Conservation (phyloP, 2,329 filamentous ascomycete species). For the Simplicillium sp. region DNA sequence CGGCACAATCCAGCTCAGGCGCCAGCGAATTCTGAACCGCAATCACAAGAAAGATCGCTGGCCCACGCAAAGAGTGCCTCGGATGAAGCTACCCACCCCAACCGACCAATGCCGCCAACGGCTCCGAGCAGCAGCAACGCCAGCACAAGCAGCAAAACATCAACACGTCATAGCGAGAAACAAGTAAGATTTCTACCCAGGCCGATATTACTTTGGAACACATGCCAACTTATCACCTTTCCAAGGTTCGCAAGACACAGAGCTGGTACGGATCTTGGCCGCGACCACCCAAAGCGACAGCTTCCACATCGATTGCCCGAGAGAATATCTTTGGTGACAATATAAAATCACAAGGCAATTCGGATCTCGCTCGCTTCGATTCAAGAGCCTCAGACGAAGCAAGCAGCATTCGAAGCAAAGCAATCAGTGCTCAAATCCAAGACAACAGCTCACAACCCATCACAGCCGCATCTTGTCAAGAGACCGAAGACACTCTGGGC, state of each 20-base stretch:
- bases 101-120: constrained; percentile 5
- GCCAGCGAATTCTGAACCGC: constrained; percentile 8
- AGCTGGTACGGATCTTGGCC: constrained; percentile 60
- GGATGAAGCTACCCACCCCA: constrained; percentile 3
- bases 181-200: constrained; percentile 4
- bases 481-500: not conserved
- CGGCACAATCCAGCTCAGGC: constrained; percentile 17
- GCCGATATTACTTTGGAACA: not conserved
- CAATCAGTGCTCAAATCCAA: constrained; percentile 8
- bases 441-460: not conserved
- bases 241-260: constrained; percentile 38
- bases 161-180: constrained; percentile 6
- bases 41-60: constrained; percentile 7
- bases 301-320: constrained; percentile 50
- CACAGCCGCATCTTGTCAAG: not conserved
- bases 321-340: constrained; percentile 53
- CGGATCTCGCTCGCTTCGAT: constrained; percentile 44
- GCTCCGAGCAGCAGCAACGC: constrained; percentile 3
- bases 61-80: constrained; percentile 9
- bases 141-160: constrained; percentile 7
- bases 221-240: constrained; percentile 4
- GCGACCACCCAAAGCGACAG: constrained; percentile 41
- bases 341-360: constrained; percentile 30
- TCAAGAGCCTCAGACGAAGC: constrained; percentile 26
- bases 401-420: constrained; percentile 17